phyloP scores from a whole-genome alignment of 2,329 filamentous ascomycete genomes.

The Penicillium sp. region DNA sequence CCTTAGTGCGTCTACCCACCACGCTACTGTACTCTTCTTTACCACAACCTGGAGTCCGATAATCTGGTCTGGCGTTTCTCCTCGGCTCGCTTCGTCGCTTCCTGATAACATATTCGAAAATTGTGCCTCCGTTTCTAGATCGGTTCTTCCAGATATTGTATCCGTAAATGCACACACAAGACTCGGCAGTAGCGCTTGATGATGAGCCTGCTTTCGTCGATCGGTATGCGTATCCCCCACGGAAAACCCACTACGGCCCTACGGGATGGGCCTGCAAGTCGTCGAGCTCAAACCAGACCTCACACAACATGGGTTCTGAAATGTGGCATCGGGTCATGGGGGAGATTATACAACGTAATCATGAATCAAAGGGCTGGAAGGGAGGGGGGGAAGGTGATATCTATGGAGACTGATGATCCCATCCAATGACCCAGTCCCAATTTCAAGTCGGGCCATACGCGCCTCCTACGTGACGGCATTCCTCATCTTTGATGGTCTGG shows the following conservation, averaged over 20 bases:
- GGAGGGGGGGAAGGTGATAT: not conserved
- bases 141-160: not conserved
- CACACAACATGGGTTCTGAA: constrained; percentile 15
- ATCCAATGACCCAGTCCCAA: not conserved
- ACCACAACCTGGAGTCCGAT: constrained; percentile 14
- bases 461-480: constrained; percentile 24
- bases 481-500: constrained; percentile 12
- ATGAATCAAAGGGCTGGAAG: not conserved
- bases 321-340: constrained; percentile 1
- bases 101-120: not conserved
- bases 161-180: not conserved
- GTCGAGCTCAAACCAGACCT: constrained; percentile 9
- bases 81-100: not conserved
- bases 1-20: constrained; percentile 3
- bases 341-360: not conserved
- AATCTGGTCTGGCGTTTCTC: not conserved
- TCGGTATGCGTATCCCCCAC: not conserved
- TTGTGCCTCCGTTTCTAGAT: not conserved
- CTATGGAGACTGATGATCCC: not conserved
- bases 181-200: not conserved
- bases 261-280: not conserved
- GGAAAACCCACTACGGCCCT: not conserved
- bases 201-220: not conserved
- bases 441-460: constrained; percentile 4
- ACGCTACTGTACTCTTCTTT: constrained; percentile 9